Base-by-base conservation (phyloP, 805 yeast genomes). In the Teunomyces panamensis region DNA sequence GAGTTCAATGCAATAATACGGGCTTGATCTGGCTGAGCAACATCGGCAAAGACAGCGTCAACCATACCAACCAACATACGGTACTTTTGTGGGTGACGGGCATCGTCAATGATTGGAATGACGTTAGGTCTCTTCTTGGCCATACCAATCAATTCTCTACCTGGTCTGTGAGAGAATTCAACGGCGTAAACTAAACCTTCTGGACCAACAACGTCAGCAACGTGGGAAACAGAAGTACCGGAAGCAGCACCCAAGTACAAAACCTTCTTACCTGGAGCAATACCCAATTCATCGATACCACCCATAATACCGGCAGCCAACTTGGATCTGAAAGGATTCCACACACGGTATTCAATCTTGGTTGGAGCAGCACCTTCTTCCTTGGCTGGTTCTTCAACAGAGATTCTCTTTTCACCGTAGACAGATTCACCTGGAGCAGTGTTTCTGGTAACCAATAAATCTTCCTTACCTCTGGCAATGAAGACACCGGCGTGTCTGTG, bases 271-370 rank as follows among this genome's bases (percentile, higher is more conserved):
- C 99, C 99, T 65, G 99, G 99, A 49, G 88, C 95, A 74, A 94
- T 87, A 79, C 90, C 95, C 61, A 94, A 76, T 77, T 94, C 97
- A 70, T 92, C 99, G 60, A 94, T 77, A 87, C 99, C 99, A 77
- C 99, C 99, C 89, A 94, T 88, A 59, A 94, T 89, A 87, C 99
- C 99, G 54, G 99, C 99, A 69, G 99, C 99, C 78, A 94, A 80
- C 83, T 94, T 94, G 51, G 98, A 92, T 85, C 99, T 87, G 87
- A 94, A 94, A 55, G 99, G 99, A 77, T 94, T 94, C 99, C 99
- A 94, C 59, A 94, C 99, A 83, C 99, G 91, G 85, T 94, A 94
- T 79, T 94, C 99, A 53, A 84, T 81, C 80, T 94, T 94, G 65
- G 97, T 90, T 57, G 94, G 84, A 58, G 94, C 88, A 50, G 84